Conservation (phyloP, 306 rosid genomes). For the Cucumis hystrix region DNA sequence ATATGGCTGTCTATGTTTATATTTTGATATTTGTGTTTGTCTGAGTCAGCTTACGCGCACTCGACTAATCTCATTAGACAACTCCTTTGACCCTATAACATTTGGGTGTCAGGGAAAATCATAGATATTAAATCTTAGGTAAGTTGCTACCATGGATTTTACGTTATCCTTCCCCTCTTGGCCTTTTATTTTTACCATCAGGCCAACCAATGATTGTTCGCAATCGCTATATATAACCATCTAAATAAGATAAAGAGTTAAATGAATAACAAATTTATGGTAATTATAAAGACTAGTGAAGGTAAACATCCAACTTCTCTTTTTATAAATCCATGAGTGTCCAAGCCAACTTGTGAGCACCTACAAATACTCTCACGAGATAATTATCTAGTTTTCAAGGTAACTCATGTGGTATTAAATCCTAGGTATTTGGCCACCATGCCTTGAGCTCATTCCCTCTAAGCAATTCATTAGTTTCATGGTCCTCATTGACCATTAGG, state of each 20-base stretch:
- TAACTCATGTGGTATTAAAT: neutral
- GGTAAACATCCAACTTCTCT: neutral
- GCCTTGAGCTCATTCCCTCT: neutral
- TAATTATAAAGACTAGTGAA: neutral
- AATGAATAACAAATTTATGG: neutral
- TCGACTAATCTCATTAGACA: too few species aligned
- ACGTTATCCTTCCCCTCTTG: too few species aligned
- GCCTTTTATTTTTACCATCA: too few species aligned
- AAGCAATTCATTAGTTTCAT: neutral
- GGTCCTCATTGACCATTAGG: neutral
- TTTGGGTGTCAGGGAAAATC: too few species aligned
- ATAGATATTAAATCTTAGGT: too few species aligned
- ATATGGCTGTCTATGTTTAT: neutral
- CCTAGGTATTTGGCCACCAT: neutral
- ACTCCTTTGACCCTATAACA: too few species aligned
- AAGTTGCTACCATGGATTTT: too few species aligned
- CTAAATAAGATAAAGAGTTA: neutral
- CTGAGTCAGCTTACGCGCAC: too few species aligned
- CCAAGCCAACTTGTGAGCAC: neutral
- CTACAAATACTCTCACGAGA: neutral
- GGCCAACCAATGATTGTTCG: too few species aligned
- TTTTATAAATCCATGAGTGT: too few species aligned
- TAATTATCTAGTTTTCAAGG: neutral
- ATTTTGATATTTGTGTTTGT: too few species aligned
- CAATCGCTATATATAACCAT: neutral